Conservation (phyloP, 805 yeast species). For the Lipomyces kockii region DNA sequence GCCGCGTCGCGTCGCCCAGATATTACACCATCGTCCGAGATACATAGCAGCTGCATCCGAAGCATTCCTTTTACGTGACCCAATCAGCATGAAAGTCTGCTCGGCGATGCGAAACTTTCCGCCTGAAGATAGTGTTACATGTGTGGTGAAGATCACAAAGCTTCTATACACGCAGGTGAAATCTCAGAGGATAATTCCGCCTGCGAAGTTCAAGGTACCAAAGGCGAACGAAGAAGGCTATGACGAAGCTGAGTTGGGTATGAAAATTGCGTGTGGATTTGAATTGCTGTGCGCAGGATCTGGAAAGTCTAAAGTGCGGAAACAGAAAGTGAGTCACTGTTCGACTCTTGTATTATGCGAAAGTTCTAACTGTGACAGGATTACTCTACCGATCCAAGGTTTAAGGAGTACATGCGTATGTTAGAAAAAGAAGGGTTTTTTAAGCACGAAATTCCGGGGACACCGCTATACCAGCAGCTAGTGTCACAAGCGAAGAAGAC, state of each 20-base stretch:
- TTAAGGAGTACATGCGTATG: slow-evolving; percentile 14
- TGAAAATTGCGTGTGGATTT: slow-evolving; percentile 39
- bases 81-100: slow-evolving; percentile 30
- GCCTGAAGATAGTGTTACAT: slow-evolving; percentile 36
- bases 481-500: slow-evolving; percentile 29
- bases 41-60: slow-evolving; percentile 39
- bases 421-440: slow-evolving; percentile 35
- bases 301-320: slow-evolving; percentile 16
- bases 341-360: neutral
- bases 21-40: slow-evolving; percentile 34
- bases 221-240: slow-evolving; percentile 15
- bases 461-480: slow-evolving; percentile 24
- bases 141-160: slow-evolving; percentile 36
- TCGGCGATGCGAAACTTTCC: slow-evolving; percentile 33
- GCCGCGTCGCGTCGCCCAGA: slow-evolving; percentile 39
- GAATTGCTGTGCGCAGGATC: slow-evolving; percentile 37
- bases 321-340: neutral
- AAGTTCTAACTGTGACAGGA: slow-evolving; percentile 10
- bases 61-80: slow-evolving; percentile 36
- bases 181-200: slow-evolving; percentile 33
- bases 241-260: slow-evolving; percentile 36
- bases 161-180: slow-evolving; percentile 38
- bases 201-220: slow-evolving; percentile 27
- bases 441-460: slow-evolving; percentile 24
- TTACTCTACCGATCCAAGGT: slow-evolving; percentile 23